Evolutionary conservation across 2,329 filamentous ascomycete genomes (phyloP).

Genomic region (Sarocladium strictum): DNA sequence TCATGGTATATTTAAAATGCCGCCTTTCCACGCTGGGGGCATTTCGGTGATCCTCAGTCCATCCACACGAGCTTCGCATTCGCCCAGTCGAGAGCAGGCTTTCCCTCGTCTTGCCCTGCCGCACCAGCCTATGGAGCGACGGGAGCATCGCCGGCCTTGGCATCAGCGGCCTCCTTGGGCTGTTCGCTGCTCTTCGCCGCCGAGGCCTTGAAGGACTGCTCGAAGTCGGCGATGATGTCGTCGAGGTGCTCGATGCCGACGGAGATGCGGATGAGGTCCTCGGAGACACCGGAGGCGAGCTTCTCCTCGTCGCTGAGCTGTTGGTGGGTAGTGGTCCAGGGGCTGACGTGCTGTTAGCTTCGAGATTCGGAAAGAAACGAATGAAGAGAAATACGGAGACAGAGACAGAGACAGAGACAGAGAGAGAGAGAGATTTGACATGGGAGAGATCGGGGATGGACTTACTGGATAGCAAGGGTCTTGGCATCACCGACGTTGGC

Average conservation of each 20-base stretch:
- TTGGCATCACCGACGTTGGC: constrained; percentile 96
- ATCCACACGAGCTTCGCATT: neutral
- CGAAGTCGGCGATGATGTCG: constrained; percentile 93
- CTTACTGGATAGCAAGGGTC: constrained; percentile 78
- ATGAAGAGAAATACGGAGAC: no score
- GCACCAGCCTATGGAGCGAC: constrained; percentile 18
- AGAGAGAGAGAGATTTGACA: no score
- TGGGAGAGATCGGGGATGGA: constrained; percentile 11
- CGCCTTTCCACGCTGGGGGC: no score
- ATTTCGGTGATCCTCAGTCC: no score
- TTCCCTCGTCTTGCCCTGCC: neutral
- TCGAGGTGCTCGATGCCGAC: constrained; percentile 96
- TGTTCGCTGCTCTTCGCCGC: constrained; percentile 26
- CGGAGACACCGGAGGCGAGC: constrained; percentile 72
- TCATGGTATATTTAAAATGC: no score
- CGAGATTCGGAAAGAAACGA: neutral
- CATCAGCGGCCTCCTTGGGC: constrained; percentile 13
- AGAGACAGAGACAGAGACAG: no score
- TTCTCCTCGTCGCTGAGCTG: constrained; percentile 82
- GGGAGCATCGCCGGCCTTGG: constrained; percentile 33
- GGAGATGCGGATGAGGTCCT: constrained; percentile 90
- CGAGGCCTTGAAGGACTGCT: constrained; percentile 73
- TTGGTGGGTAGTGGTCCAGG: constrained; percentile 92
- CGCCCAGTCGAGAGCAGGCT: neutral
- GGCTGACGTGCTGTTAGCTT: constrained; percentile 30